A percentile compares a stretch with the other conserved stretches of the same genome.
phyloP scores from a whole-genome alignment of 2,329 filamentous ascomycete species.

The Nothomitra cinnamomea region DNA sequence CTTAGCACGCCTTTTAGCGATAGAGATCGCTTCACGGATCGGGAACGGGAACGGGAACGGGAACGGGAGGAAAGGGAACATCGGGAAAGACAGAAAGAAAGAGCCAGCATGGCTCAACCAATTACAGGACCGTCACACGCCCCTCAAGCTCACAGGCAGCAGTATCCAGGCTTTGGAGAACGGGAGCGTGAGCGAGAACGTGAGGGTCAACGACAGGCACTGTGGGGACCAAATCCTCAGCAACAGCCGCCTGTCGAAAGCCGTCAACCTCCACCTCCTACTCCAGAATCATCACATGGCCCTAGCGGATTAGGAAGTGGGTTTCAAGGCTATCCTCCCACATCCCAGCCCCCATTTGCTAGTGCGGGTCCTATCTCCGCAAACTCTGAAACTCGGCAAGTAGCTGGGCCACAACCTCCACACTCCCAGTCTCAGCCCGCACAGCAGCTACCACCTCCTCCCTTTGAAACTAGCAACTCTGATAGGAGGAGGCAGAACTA shows the following conservation, averaged over 20 bases:
- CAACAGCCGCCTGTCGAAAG: neutral
- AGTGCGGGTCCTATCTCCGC: neutral
- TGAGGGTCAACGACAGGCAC: constrained; percentile 10
- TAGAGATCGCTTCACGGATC: constrained; percentile 13
- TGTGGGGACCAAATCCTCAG: constrained; percentile 19
- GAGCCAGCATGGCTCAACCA: constrained; percentile 26
- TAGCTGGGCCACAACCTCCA: neutral
- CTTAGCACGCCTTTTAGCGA: neutral
- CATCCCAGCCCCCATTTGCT: neutral
- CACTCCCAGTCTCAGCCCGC: neutral
- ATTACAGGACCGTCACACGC: constrained; percentile 31
- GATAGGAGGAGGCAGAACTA: constrained; percentile 1
- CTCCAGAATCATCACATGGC: neutral
- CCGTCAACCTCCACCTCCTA: neutral
- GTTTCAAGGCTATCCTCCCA: neutral
- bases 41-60: constrained; percentile 17
- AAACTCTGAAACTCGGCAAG: neutral
- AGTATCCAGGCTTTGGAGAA: constrained; percentile 16
- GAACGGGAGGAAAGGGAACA: constrained; percentile 26
- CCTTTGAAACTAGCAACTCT: neutral
- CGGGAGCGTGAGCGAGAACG: constrained; percentile 8
- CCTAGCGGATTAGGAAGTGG: neutral
- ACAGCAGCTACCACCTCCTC: neutral
- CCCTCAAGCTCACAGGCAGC: neutral
- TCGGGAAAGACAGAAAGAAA: constrained; percentile 31